These are phyloP conservation scores for Hypericum androsaemum DNA, from an alignment of 345 rosid species.

Conservation along the genomic window DNA sequence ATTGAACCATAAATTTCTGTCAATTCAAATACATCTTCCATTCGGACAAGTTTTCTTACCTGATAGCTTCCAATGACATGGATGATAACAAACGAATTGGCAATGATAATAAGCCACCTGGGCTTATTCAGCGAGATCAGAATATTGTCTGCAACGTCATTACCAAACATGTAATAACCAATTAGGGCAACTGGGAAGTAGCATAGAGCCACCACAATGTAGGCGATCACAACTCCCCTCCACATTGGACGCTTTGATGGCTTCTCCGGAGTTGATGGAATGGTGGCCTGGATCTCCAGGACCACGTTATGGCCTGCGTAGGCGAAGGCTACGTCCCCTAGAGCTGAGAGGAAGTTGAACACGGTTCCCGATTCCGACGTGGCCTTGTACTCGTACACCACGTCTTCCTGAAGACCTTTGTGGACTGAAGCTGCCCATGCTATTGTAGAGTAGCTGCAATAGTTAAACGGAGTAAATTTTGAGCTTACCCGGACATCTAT, in stretches of 20 bases:
- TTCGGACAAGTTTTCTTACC: neutral
- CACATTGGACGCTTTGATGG: constrained; percentile 19
- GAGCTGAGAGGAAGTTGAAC: neutral
- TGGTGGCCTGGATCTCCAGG: constrained; percentile 24
- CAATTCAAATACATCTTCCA: neutral
- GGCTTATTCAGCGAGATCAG: neutral
- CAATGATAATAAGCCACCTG: neutral
- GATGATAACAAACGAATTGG: constrained; percentile 13
- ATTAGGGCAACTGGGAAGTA: neutral
- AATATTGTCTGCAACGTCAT: constrained; percentile 19
- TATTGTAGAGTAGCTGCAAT: neutral
- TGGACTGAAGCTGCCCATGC: neutral
- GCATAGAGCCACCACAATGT: constrained; percentile 19
- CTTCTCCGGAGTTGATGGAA: neutral
- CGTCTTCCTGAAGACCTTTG: neutral
- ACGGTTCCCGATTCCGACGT: neutral
- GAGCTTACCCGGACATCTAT: neutral
- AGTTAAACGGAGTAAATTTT: neutral
- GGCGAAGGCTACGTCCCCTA: neutral
- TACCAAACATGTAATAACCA: neutral
- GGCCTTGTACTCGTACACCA: neutral
- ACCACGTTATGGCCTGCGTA: constrained; percentile 1
- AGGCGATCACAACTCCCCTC: constrained; percentile 25
- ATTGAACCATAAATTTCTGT: neutral
- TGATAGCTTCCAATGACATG: constrained; percentile 1